Evolutionary conservation across 1,284 basidiomycete species (phyloP).

Genomic region (Apiotrichum montevideense): DNA sequence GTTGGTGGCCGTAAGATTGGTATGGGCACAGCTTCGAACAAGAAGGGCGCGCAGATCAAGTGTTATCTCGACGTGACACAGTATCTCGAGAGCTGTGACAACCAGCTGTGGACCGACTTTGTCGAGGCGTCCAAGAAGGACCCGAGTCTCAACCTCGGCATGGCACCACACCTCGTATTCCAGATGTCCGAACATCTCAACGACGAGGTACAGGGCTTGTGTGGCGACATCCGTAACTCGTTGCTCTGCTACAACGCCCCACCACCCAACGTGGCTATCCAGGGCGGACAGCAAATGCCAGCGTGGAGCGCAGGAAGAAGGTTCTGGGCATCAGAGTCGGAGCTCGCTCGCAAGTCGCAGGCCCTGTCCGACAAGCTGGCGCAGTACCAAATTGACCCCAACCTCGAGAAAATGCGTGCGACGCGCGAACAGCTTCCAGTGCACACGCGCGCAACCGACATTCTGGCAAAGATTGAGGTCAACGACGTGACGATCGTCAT

Average conservation of each 20-base stretch:
- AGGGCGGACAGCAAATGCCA: slow-evolving; percentile 22
- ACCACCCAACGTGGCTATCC: slow-evolving; percentile 23
- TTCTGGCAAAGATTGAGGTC: slow-evolving; percentile 64
- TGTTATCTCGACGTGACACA: slow-evolving; percentile 83
- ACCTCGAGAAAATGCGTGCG: slow-evolving; percentile 61
- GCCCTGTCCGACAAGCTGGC: slow-evolving; percentile 56
- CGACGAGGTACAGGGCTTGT: slow-evolving; percentile 67
- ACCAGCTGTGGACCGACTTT: slow-evolving; percentile 70
- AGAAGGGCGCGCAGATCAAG: slow-evolving; percentile 67
- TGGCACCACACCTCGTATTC: slow-evolving; percentile 68
- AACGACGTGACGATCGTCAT: slow-evolving; percentile 89
- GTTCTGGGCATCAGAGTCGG: slow-evolving; percentile 25
- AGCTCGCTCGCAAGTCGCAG: slow-evolving; percentile 56
- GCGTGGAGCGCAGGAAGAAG: slow-evolving; percentile 26
- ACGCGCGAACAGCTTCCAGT: slow-evolving; percentile 68
- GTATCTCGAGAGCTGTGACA: slow-evolving; percentile 79
- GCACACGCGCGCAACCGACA: slow-evolving; percentile 58
- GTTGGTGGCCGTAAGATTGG: slow-evolving; percentile 77
- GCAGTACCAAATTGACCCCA: slow-evolving; percentile 60
- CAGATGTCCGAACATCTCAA: slow-evolving; percentile 63
- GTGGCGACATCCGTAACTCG: slow-evolving; percentile 59
- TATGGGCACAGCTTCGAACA: slow-evolving; percentile 61
- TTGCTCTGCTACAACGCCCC: slow-evolving; percentile 50
- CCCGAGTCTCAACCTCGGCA: slow-evolving; percentile 48
- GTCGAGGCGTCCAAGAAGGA: slow-evolving; percentile 35